Conservation (phyloP, 2,329 filamentous ascomycete genomes). For the Trichoderma sp. region DNA sequence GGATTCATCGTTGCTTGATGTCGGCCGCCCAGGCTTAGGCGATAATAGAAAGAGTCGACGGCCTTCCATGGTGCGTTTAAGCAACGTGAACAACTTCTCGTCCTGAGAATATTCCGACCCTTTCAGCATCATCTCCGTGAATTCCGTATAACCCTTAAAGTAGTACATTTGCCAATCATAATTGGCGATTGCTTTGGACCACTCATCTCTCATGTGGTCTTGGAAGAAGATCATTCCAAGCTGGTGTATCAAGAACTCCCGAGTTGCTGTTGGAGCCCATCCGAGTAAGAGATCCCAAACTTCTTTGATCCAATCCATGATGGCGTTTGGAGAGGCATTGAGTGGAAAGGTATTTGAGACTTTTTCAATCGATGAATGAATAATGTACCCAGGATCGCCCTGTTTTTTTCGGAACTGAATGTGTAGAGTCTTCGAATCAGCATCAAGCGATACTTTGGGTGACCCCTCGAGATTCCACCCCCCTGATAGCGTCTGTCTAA, state of each 20-base stretch:
- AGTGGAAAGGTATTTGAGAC: background rate
- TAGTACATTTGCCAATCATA: background rate
- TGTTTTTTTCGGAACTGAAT: background rate
- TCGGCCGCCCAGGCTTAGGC: background rate
- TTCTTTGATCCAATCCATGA: background rate
- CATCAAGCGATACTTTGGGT: background rate
- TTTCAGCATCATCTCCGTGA: background rate
- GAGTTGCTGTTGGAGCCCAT: background rate
- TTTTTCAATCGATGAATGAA: background rate
- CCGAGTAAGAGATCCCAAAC: background rate
- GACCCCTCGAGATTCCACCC: background rate
- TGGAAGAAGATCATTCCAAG: background rate
- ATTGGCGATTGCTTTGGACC: background rate
- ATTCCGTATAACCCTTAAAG: background rate
- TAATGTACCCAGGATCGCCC: background rate
- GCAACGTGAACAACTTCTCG: background rate
- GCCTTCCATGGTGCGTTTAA: background rate
- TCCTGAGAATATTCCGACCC: background rate
- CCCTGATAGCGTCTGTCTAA: background rate
- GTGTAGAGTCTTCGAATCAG: background rate
- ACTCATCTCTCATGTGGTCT: background rate
- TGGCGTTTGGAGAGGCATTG: background rate
- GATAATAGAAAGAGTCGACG: background rate
- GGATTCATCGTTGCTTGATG: background rate
- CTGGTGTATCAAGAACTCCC: background rate